These are phyloP conservation scores for Hygrophila difformis DNA, from an alignment of 257 asterid species.

Conservation along the genomic window DNA sequence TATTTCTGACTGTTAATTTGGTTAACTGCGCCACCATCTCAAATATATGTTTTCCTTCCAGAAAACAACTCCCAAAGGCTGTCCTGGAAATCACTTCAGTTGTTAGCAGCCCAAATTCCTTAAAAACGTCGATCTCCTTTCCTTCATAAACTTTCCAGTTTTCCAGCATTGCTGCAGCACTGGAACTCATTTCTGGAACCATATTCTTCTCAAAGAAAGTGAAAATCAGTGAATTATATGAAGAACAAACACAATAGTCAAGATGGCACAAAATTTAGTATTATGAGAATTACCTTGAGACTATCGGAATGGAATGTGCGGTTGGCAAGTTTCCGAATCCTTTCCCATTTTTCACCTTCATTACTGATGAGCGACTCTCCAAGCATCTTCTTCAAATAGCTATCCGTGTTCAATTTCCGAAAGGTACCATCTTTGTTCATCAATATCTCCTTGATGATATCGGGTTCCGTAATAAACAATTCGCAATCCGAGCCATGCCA, in stretches of 20 bases:
- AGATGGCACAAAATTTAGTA: no score
- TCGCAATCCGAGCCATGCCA: conserved; percentile 43
- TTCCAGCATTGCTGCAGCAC: conserved; percentile 27
- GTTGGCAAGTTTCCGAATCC: conserved; percentile 36
- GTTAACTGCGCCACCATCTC: conserved; percentile 33
- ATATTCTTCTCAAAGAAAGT: conserved; percentile 21
- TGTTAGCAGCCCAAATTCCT: conserved; percentile 36
- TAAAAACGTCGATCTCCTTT: conserved; percentile 34
- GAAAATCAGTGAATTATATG: not conserved
- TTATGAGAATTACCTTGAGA: conserved; percentile 22
- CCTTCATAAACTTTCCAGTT: conserved; percentile 30
- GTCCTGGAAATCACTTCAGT: conserved; percentile 48
- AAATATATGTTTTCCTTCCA: conserved; percentile 38
- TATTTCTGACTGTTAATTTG: conserved; percentile 22
- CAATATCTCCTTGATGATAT: conserved; percentile 32
- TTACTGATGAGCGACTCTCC: conserved; percentile 37
- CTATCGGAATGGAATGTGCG: conserved; percentile 47
- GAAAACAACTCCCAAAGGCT: conserved; percentile 40
- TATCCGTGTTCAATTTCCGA: conserved; percentile 33
- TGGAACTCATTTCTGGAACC: conserved; percentile 38
- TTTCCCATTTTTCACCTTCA: conserved; percentile 53
- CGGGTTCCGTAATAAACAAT: conserved; percentile 33
- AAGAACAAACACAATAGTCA: not conserved
- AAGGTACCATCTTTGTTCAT: conserved; percentile 35
- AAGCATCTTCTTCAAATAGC: conserved; percentile 27